Evolutionary conservation across 2,329 filamentous ascomycete species (phyloP).

Genomic region (Xylariales sp.): DNA sequence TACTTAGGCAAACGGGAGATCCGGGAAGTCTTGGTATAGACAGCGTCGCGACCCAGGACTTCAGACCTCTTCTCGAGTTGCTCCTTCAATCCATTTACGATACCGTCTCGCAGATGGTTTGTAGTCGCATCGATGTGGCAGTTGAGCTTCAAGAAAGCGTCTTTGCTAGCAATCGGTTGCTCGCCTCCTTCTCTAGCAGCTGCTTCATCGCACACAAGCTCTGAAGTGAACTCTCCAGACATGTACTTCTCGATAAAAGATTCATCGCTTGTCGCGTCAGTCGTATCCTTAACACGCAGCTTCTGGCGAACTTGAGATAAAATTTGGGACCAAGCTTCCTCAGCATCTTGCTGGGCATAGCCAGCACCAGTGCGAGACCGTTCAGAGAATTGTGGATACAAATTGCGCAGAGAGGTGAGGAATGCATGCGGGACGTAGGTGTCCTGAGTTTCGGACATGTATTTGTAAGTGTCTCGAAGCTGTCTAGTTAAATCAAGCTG

Average conservation of each 20-base stretch:
- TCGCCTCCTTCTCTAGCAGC: slow-evolving; percentile 80
- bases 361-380: slow-evolving; percentile 82
- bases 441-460: slow-evolving; percentile 89
- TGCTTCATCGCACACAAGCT: slow-evolving; percentile 85
- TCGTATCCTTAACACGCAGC: slow-evolving; percentile 68
- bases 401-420: slow-evolving; percentile 78
- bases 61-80: slow-evolving; percentile 91
- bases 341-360: slow-evolving; percentile 97
- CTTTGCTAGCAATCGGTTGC: slow-evolving; percentile 72
- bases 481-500: slow-evolving; percentile 79
- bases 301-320: slow-evolving; percentile 84
- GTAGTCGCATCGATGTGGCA: slow-evolving; percentile 91
- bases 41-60: slow-evolving; percentile 78
- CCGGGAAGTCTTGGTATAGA: slow-evolving; percentile 90
- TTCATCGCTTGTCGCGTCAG: slow-evolving; percentile 60
- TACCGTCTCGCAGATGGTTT: slow-evolving; percentile 91
- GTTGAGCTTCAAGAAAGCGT: slow-evolving; percentile 90
- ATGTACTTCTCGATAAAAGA: slow-evolving; percentile 94
- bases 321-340: slow-evolving; percentile 98
- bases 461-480: slow-evolving; percentile 84
- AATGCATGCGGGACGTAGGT: slow-evolving; percentile 88
- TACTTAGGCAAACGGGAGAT: slow-evolving; percentile 94
- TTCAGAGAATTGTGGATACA: slow-evolving; percentile 94
- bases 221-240: slow-evolving; percentile 81
- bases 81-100: slow-evolving; percentile 83